Conservation (phyloP, 176 grass and related monocot species). For the Zoysia japonica region DNA sequence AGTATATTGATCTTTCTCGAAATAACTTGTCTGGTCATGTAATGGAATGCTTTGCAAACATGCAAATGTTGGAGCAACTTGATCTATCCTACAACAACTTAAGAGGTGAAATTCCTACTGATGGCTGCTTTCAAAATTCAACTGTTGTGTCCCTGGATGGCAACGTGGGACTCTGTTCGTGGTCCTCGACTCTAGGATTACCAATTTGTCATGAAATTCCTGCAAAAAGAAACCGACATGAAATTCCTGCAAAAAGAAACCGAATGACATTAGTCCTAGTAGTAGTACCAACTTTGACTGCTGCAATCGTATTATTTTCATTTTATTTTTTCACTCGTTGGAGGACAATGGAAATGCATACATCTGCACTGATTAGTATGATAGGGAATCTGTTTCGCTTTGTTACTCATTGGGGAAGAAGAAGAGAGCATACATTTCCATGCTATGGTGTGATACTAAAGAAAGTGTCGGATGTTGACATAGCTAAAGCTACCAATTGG, state of each 20-base stretch:
- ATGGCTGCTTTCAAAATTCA: background rate
- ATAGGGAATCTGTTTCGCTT: too few species aligned
- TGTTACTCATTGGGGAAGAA: too few species aligned
- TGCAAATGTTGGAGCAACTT: background rate
- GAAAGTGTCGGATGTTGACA: slow-evolving; percentile 26
- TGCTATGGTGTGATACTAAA: too few species aligned
- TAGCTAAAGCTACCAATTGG: slow-evolving; percentile 36
- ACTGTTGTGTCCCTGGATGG: background rate
- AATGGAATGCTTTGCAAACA: background rate
- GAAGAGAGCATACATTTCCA: too few species aligned
- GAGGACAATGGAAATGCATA: too few species aligned
- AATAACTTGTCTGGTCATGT: background rate
- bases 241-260: too few species aligned
- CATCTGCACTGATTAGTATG: too few species aligned
- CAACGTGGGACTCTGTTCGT: slow-evolving; percentile 10
- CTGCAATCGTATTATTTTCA: too few species aligned
- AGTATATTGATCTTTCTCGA: slow-evolving; percentile 7
- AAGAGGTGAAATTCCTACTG: background rate
- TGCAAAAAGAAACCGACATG: too few species aligned
- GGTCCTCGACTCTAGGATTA: background rate
- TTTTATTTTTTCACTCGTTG: too few species aligned
- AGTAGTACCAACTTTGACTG: too few species aligned
- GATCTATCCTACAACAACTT: slow-evolving; percentile 32
- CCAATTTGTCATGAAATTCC: background rate
- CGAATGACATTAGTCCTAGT: too few species aligned